These are phyloP conservation scores for Melampsora americana DNA, from an alignment of 1,284 basidiomycete species.

Conservation along the genomic window DNA sequence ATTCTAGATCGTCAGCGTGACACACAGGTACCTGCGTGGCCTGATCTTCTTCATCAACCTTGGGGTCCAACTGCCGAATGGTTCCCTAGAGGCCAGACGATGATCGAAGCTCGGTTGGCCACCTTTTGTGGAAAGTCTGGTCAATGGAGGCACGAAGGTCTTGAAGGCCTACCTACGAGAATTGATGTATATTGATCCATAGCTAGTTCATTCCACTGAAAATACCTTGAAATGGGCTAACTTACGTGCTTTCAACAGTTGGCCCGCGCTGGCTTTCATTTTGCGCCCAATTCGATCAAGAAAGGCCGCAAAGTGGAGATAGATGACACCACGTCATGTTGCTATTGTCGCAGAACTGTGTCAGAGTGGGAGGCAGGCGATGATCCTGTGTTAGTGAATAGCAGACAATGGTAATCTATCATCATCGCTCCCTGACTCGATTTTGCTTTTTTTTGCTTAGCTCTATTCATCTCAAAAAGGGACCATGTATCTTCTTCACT, in stretches of 20 bases:
- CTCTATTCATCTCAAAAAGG: constrained; percentile 41
- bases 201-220: background rate
- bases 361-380: constrained; percentile 37
- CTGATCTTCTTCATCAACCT: constrained; percentile 14
- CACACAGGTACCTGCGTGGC: constrained; percentile 20
- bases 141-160: constrained; percentile 21
- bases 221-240: background rate
- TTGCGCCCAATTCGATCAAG: constrained; percentile 26
- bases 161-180: constrained; percentile 22
- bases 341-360: constrained; percentile 27
- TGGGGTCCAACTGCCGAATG: constrained; percentile 20
- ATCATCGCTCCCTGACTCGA: background rate
- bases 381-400: constrained; percentile 21
- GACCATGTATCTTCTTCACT: constrained; percentile 37
- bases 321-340: constrained; percentile 39
- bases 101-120: constrained; percentile 24
- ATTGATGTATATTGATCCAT: constrained; percentile 15
- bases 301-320: constrained; percentile 31
- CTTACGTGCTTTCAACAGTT: background rate
- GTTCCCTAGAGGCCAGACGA: constrained; percentile 17
- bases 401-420: background rate
- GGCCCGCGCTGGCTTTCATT: constrained; percentile 30
- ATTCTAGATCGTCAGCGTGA: constrained; percentile 25
- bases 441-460: constrained; percentile 2
- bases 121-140: constrained; percentile 25